Evolutionary conservation across 1,139 yeast genomes (phyloP).

Genomic region (Hansenula sp.): DNA sequence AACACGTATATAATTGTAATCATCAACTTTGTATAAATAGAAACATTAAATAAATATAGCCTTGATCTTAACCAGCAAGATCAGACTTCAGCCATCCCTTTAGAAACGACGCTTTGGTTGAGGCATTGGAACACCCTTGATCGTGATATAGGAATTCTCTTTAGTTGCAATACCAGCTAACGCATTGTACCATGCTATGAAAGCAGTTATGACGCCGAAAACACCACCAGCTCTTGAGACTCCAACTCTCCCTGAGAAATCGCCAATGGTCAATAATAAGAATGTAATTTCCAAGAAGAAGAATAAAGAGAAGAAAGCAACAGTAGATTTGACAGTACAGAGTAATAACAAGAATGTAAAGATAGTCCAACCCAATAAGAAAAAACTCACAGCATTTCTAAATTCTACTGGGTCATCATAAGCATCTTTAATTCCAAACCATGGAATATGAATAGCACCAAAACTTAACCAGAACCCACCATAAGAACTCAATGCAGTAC

Average conservation of each 20-base stretch:
- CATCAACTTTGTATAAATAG: too few relatives aligned
- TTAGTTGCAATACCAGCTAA: conserved; percentile 68
- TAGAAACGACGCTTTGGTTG: neutral
- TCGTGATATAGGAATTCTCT: conserved; percentile 58
- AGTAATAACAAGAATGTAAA: conserved; percentile 59
- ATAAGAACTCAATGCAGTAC: conserved; percentile 61
- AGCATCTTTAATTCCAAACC: conserved; percentile 59
- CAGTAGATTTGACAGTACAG: conserved; percentile 65
- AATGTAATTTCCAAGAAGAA: conserved; percentile 59
- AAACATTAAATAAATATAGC: neutral
- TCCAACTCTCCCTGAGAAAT: conserved; percentile 39
- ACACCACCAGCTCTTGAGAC: conserved; percentile 61
- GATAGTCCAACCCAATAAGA: conserved; percentile 61
- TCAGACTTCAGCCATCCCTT: neutral
- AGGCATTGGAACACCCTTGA: conserved; percentile 52
- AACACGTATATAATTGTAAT: too few relatives aligned
- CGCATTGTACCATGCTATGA: conserved; percentile 73
- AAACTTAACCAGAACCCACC: conserved; percentile 74
- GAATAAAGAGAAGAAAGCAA: conserved; percentile 60
- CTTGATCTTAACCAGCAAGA: neutral
- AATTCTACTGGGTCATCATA: conserved; percentile 36
- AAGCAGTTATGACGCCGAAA: conserved; percentile 61
- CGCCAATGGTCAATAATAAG: conserved; percentile 61
- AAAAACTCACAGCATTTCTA: conserved; percentile 53
- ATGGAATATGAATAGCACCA: conserved; percentile 57